phyloP scores from a whole-genome alignment of 2,329 filamentous ascomycete genomes.

The Cladosporium sp. region DNA sequence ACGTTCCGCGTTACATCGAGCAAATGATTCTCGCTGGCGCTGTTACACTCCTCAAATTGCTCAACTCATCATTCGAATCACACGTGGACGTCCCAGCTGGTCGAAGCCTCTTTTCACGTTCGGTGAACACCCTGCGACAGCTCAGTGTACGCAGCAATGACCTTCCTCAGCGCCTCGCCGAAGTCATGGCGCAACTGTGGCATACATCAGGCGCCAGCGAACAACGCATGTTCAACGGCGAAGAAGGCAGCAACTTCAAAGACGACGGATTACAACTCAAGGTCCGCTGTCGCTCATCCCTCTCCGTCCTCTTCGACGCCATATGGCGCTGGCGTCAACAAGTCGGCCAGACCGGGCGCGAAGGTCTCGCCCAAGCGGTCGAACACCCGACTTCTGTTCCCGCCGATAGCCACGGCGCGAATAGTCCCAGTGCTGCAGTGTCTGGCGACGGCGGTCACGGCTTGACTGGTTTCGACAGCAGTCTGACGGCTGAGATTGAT shows the following conservation, averaged over 20 bases:
- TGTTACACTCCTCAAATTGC: constrained; percentile 70
- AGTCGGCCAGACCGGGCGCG: constrained; percentile 47
- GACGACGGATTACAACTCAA: constrained; percentile 74
- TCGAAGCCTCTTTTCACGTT: constrained; percentile 65
- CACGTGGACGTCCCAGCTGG: constrained; percentile 67
- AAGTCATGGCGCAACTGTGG: constrained; percentile 87
- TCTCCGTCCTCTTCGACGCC: constrained; percentile 80
- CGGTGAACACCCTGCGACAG: constrained; percentile 65
- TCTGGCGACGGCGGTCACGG: constrained; percentile 13
- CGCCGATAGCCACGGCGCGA: constrained; percentile 22
- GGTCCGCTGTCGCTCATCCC: constrained; percentile 78
- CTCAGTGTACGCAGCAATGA: constrained; percentile 76
- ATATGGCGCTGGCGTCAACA: constrained; percentile 84
- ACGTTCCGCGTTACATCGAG: constrained; percentile 70
- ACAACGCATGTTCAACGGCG: constrained; percentile 28
- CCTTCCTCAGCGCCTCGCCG: constrained; percentile 71
- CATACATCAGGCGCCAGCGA: constrained; percentile 48
- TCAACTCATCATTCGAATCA: constrained; percentile 71
- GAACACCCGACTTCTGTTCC: constrained; percentile 67
- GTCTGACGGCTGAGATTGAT: constrained; percentile 22
- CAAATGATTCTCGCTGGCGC: constrained; percentile 82
- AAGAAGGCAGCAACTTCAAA: constrained; percentile 31
- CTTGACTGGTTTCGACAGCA: constrained; percentile 16
- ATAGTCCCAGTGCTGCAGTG: constrained; percentile 23
- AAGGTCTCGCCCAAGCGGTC: constrained; percentile 57